Evolutionary conservation across 371 early-diverging fungal species (phyloP), one percentile per base, ranked within the genome.

Genomic region (Chytridium lagenaria): DNA sequence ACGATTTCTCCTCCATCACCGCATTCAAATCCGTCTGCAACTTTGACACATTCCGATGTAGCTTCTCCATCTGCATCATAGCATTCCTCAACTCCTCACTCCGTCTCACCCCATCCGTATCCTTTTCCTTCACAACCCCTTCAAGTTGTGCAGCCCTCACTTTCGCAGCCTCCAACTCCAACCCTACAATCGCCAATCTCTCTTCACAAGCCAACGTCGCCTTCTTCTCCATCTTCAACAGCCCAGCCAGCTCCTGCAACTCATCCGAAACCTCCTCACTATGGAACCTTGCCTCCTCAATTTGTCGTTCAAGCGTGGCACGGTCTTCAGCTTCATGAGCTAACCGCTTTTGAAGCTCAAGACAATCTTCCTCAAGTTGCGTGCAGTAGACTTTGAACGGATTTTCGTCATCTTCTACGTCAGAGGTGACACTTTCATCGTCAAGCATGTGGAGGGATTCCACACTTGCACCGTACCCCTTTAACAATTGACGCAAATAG

Each of bases 191-290:
- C 19, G 66, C 44, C 5, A 66, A 10, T 7, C 66, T 2, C 44
- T 66, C 66, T 44, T 66, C 66, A 2, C 37, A 28, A 7, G 66
- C 66, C 26, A 40, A 26, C 28, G 44, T 7, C 16, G 12, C 28
- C 26, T 44, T 66, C 30, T 66, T 66, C 66, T 66, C 66, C 19
- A 44, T 22, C 39, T 44, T 38, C 10, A 66, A 44, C 2, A 44
- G 40, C 44, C 23, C 2, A 5, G 44, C 44, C 2, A 66, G 66
- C 44, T 66, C 66, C 12, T 40, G 44, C 3, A 66, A 33, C 44
- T 66, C 66, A 44, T 66, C 66, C 16, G 66, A 38, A 26, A 66
- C 66, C 66, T 66, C 66, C 28, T 66, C 66, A 28, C 66, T 66
- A 37, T 66, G 66, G 30, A 66, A 66, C 15, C 66, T 28, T n/a